Conservation (phyloP, 225 moss, liverwort and hornwort genomes). For the Marchantia paleacea region DNA sequence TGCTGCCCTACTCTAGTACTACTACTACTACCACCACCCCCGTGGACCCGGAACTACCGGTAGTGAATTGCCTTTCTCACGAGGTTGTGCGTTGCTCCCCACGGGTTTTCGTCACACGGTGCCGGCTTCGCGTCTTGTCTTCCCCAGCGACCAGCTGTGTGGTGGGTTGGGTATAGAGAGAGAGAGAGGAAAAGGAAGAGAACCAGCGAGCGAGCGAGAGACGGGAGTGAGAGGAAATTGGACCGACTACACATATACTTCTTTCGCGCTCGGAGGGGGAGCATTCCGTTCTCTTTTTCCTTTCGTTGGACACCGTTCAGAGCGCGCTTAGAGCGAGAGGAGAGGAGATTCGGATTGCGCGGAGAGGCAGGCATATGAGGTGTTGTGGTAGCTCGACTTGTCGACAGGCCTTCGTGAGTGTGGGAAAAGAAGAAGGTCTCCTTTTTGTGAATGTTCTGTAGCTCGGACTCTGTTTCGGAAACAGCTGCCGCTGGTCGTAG, state of each 20-base stretch:
- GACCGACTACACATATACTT: background rate
- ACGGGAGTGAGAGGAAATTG: background rate
- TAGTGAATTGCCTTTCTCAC: background rate
- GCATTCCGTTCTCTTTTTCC: background rate
- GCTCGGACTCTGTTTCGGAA: background rate
- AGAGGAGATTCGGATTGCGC: background rate
- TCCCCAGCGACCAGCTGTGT: background rate
- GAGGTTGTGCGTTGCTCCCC: background rate
- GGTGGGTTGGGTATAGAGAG: background rate
- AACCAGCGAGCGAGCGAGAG: too few species aligned
- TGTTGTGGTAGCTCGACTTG: background rate
- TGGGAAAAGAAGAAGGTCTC: background rate
- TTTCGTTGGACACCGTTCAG: background rate
- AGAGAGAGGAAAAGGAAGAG: background rate
- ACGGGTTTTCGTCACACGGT: background rate
- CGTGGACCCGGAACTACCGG: background rate
- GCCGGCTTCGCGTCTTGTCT: background rate
- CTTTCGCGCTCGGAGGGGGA: background rate
- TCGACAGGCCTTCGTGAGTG: background rate
- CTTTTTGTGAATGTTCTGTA: background rate
- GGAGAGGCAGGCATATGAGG: background rate
- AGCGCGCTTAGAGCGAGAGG: background rate
- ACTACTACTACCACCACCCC: background rate
- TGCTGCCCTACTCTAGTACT: background rate
- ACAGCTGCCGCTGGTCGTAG: background rate